Base-by-base conservation (phyloP, 371 early-diverging fungal species). In the Lichtheimia hyalospora region DNA sequence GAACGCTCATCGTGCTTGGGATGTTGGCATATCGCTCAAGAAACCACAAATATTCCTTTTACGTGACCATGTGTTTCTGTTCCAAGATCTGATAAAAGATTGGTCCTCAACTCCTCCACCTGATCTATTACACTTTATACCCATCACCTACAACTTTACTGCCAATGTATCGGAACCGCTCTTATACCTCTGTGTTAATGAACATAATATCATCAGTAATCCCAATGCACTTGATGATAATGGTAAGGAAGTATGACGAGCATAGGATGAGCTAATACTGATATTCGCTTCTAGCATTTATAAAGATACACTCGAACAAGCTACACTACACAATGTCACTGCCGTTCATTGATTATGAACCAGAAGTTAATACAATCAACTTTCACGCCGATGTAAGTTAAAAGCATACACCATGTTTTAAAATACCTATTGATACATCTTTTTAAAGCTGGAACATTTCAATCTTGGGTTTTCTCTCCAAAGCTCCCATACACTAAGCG, bases 151-250 rank as follows among this genome's bases (percentile, higher is more conserved):
- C 66, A 64, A 67, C 14, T 63, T 91, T 49, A 70, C 79, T 18
- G 66, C 89, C 23, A 64, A 68, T 2, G 58, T 91, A 10, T 74
- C 78, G 3, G 76, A 88, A 25, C 79, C 86, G 20, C 69, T 74
- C 23, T 60, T 92, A 5, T 81, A 76, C 57, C 75, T 92, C 5
- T 92, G 88, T 67, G 84, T 88, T 16, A 95, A 95, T 60, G 90
- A 90, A 52, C 82, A 87, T 58, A 93, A 95, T 70, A 86, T 95
- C 8, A 92, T 93, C 58, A 85, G 89, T 60, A 89, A 91, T 65
- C 88, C 86, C 3, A 83, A 79, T 21, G 87, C 89, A 23, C 62
- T 81, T 1, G 85, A 87, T 18, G 92, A 93, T 48, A 94, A 94
- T 67, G 85, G 94, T 93, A 81, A 53, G 77, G 8, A 7, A 40